These are phyloP conservation scores for Wickerhamomyces strasburgensis DNA, from an alignment of 805 yeast genomes.

Conservation along the genomic window DNA sequence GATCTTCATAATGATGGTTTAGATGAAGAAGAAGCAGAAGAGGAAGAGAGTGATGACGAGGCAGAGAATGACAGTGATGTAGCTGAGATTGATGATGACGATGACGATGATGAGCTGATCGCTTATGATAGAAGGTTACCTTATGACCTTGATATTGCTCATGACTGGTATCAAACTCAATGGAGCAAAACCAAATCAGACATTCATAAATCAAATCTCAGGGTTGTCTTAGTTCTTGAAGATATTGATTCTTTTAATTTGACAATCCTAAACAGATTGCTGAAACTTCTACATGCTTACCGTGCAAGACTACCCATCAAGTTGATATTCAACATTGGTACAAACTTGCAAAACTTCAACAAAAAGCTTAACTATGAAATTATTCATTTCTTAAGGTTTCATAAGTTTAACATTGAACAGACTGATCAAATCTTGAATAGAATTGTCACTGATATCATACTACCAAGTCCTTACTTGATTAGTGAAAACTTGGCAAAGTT, in stretches of 20 bases:
- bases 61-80: conserved; percentile 7
- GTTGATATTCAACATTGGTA: conserved; percentile 22
- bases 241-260: conserved; percentile 24
- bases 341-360: conserved; percentile 15
- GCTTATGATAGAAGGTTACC: conserved; percentile 19
- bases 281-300: conserved; percentile 15
- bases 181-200: conserved; percentile 3
- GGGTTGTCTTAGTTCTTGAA: conserved; percentile 21
- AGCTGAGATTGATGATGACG: conserved; percentile 12
- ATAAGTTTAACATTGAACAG: conserved; percentile 22
- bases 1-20: not conserved
- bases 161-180: conserved; percentile 20
- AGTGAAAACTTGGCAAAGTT: conserved; percentile 18
- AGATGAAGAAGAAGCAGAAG: not conserved
- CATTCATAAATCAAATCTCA: conserved; percentile 7
- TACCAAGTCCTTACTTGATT: conserved; percentile 14
- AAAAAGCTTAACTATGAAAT: conserved; percentile 18
- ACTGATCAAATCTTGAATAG: conserved; percentile 21
- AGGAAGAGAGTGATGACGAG: conserved; percentile 1
- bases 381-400: conserved; percentile 10
- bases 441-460: conserved; percentile 17
- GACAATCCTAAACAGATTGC: conserved; percentile 14
- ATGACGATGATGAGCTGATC: conserved; percentile 11
- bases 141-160: conserved; percentile 23
- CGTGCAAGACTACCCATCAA: conserved; percentile 19